A percentile compares a stretch with the other conserved stretches of the same genome.
Evolutionary conservation across 23 red algal species (phyloP).

Genomic region (Gracilaria vermiculophylla): DNA sequence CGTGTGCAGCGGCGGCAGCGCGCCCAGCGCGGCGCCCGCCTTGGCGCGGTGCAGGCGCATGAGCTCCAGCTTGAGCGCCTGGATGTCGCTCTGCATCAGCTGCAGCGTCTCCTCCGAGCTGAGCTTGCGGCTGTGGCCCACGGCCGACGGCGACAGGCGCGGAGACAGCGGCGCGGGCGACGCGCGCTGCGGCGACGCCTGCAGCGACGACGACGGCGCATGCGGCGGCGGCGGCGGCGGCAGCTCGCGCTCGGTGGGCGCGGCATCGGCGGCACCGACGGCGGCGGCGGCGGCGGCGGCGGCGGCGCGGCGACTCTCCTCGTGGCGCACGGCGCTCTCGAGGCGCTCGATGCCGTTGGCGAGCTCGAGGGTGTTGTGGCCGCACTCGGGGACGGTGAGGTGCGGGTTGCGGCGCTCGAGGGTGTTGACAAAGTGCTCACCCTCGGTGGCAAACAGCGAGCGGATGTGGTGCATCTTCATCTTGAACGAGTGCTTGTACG

Average conservation of each 20-base stretch:
- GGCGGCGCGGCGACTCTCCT: conserved; percentile 36
- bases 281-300: not conserved
- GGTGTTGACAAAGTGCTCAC: conserved; percentile 35
- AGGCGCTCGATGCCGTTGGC: conserved; percentile 56
- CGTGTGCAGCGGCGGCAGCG: not conserved
- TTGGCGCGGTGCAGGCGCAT: conserved; percentile 66
- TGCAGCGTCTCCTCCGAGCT: conserved; percentile 64
- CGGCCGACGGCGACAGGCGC: not conserved
- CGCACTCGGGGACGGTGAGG: conserved; percentile 47
- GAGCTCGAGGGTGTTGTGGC: conserved; percentile 63
- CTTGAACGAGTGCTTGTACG: conserved; percentile 34
- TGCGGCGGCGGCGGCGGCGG: not conserved
- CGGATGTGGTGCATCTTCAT: conserved; percentile 54
- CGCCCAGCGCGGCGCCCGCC: not conserved
- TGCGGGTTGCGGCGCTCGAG: conserved; percentile 57
- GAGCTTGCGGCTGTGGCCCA: conserved; percentile 15
- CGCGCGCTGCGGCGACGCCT: not conserved
- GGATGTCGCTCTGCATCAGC: conserved; percentile 73
- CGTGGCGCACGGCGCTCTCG: conserved; percentile 44
- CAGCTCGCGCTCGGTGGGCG: too few relatives aligned
- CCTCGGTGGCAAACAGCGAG: conserved; percentile 47
- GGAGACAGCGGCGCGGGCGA: not conserved
- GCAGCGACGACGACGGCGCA: not conserved
- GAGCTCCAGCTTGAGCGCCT: conserved; percentile 72
- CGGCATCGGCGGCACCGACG: not conserved